Evolutionary conservation across 148 eudicot genomes (phyloP).

Genomic region (Oxyria digyna): DNA sequence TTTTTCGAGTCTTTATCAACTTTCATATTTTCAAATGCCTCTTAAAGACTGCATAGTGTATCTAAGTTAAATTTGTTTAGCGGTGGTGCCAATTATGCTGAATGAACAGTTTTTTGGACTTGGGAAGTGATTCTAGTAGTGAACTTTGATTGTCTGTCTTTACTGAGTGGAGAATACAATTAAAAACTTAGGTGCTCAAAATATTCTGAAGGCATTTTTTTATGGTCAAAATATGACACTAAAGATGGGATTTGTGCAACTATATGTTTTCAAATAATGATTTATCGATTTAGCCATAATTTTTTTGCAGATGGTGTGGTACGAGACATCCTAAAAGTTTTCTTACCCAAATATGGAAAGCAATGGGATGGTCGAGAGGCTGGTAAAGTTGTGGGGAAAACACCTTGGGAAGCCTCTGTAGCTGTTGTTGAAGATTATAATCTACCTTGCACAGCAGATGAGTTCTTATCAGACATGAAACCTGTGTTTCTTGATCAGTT

Average conservation of each 20-base stretch:
- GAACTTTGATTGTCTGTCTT: not conserved
- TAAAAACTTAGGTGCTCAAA: constrained; percentile 28
- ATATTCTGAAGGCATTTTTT: not conserved
- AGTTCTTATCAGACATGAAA: constrained; percentile 45
- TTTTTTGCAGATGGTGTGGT: constrained; percentile 65
- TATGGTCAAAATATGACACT: not conserved
- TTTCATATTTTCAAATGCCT: not conserved
- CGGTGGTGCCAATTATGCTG: not conserved
- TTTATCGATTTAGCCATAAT: constrained; percentile 14
- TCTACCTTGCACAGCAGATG: constrained; percentile 55
- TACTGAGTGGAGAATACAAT: not conserved
- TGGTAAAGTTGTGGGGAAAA: constrained; percentile 47
- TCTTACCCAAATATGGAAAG: constrained; percentile 71
- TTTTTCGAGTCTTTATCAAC: not conserved
- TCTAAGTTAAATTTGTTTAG: not conserved
- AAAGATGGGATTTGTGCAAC: not conserved
- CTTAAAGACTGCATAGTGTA: not conserved
- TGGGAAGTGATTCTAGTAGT: not conserved
- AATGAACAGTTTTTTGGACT: not conserved
- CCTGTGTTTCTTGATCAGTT: constrained; percentile 61
- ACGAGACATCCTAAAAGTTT: constrained; percentile 39
- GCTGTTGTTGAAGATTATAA: constrained; percentile 66
- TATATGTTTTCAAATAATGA: not conserved
- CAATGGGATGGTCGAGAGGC: constrained; percentile 76
- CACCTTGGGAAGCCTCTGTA: constrained; percentile 71